Percentiles rank a stretch among this genome's conserved stretches.
Evolutionary conservation across 176 grass and related monocot species (phyloP).

Genomic region (Cenchrus fungigraminus): DNA sequence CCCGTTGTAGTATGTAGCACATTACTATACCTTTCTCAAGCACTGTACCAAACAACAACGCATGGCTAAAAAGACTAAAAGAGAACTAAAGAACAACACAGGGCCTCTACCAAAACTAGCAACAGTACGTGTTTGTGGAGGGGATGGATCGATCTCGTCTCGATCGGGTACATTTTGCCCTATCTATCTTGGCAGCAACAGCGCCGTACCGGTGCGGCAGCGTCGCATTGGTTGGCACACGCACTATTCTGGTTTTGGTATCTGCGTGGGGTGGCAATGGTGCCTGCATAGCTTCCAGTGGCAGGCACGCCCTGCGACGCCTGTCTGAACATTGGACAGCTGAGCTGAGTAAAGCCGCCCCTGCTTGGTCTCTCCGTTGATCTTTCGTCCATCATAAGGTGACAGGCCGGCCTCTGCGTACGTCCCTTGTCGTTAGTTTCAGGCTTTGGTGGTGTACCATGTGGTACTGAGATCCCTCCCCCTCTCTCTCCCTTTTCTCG

Average conservation of each 20-base stretch:
- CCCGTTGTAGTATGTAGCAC: no score
- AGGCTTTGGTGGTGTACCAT: not conserved
- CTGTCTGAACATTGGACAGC: not conserved
- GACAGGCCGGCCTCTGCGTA: not conserved
- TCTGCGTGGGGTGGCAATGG: not conserved
- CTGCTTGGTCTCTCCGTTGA: not conserved
- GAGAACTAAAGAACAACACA: no score
- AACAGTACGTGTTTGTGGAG: not conserved
- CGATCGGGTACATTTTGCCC: not conserved
- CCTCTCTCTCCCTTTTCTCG: not conserved
- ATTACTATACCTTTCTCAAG: no score
- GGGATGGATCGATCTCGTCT: not conserved
- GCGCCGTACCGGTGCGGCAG: not conserved
- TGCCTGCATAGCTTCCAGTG: not conserved
- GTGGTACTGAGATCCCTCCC: no score
- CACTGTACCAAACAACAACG: no score
- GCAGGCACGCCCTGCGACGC: not conserved
- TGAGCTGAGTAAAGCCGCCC: not conserved
- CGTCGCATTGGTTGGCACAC: not conserved
- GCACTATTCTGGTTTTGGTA: not conserved
- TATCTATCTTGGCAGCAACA: not conserved
- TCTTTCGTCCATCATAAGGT: not conserved
- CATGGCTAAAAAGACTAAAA: no score
- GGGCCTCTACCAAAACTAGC: not conserved
- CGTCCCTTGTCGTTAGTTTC: conserved; percentile 17